Evolutionary conservation across 495 filamentous ascomycete species (phyloP).

Genomic region (Aspergillus diversus): DNA sequence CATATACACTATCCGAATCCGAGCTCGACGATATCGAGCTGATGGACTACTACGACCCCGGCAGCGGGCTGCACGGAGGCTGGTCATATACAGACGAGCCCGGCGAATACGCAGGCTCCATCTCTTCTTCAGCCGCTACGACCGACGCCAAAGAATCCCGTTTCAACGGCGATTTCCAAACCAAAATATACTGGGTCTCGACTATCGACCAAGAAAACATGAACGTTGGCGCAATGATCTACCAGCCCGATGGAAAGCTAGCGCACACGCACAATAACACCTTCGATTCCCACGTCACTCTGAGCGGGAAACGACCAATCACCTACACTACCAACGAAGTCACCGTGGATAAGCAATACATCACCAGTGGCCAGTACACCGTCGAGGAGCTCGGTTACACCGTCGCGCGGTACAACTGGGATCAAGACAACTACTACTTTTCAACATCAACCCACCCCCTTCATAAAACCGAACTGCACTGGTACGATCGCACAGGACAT

Average conservation of each 20-base stretch:
- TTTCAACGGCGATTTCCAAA: neutral
- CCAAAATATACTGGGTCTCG: neutral
- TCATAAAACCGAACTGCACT: neutral
- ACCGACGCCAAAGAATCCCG: neutral
- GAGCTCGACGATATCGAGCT: conserved; percentile 4
- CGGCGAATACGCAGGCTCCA: neutral
- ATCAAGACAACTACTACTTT: neutral
- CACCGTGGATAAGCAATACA: neutral
- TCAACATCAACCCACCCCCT: neutral
- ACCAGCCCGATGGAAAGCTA: neutral
- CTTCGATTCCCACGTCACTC: neutral
- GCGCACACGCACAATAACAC: neutral
- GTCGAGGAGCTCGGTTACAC: neutral
- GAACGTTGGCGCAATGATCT: neutral
- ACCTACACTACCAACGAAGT: neutral
- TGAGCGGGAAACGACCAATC: neutral
- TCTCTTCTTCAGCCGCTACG: neutral
- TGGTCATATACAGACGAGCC: neutral
- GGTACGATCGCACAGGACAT: neutral
- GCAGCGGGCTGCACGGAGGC: neutral
- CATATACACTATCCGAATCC: neutral
- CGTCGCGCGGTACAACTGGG: neutral
- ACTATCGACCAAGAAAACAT: neutral
- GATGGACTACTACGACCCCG: neutral
- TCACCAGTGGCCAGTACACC: neutral